phyloP scores from a whole-genome alignment of 768 basidiomycete genomes.

The Holtermanniella nyarrowii region DNA sequence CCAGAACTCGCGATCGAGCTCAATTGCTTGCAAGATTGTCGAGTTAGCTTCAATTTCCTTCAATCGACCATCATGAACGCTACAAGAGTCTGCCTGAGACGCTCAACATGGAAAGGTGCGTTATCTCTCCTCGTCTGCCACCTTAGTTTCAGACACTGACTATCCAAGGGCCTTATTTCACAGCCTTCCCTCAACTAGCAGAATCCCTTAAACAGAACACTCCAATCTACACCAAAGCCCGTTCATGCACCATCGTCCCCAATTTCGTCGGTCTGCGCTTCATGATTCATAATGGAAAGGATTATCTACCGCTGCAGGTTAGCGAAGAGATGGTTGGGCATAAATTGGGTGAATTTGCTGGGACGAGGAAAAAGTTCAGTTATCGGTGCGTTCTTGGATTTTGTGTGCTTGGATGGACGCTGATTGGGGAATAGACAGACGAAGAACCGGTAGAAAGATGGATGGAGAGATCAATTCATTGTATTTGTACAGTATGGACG shows the following conservation, averaged over 20 bases:
- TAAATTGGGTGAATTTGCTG: conserved; percentile 89
- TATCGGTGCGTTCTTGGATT: conserved; percentile 58
- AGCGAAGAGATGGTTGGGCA: conserved; percentile 99
- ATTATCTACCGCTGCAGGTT: conserved; percentile 72
- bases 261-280: conserved; percentile 90
- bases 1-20: no score
- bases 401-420: neutral
- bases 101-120: conserved; percentile 46
- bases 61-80: conserved; percentile 16
- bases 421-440: conserved; percentile 4
- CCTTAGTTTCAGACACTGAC: no score
- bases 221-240: conserved; percentile 78
- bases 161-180: conserved; percentile 82
- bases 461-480: no score
- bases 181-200: conserved; percentile 77
- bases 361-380: conserved; percentile 75
- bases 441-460: conserved; percentile 10
- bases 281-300: conserved; percentile 87
- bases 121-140: neutral
- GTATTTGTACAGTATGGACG: neutral
- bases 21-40: no score
- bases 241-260: conserved; percentile 85
- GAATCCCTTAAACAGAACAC: conserved; percentile 68
- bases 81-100: conserved; percentile 19
- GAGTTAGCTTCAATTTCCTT: neutral